Evolutionary conservation across 345 rosid species (phyloP), one percentile per base, ranked within the genome.

Genomic region (Salix brachista): DNA sequence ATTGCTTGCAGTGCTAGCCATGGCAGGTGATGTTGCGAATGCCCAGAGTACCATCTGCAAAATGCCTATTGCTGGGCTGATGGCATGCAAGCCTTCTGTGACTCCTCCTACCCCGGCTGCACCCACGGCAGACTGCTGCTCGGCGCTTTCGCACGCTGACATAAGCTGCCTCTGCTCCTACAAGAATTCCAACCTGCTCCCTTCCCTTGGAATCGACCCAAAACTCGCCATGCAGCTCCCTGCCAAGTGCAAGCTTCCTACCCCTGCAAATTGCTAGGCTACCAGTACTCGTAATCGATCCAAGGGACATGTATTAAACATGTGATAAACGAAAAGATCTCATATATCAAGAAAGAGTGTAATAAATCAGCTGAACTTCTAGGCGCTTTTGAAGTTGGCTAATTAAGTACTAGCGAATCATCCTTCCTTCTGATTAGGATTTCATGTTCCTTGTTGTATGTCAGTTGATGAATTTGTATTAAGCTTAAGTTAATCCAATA

Each of bases 141-240:
- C 83, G 0, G 83, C 91, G 3, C 80, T 90, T 5, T 70, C 90
- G 18, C 85, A 79, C 8, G 93, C 86, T 0, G 65, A 88, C 80
- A 1, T 84, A 72, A 58, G 12, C 4, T 90, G 93, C 81, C 88
- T 90, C 58, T 90, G 93, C 88, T 67, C 76, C 11, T 85, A 84
- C 81, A 86, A 83, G 80, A 88, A 84, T 75, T 90, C 91, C 16
- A 70, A 69, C 10, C 12, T 86, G 28, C 76, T 90, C 76, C 91
- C 90, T 42, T 78, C 86, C 4, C 79, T 85, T 26, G 93, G 93
- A 0, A 83, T 88, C 10, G 91, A 90, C 52, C 90, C 93, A 3
- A 84, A 88, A 5, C 93, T 90, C 17, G 91, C 89, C 69, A 32
- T 88, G 80, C 83, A 88, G 77, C 89, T 88, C 48, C 90, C 90